Evolutionary conservation across 2,329 filamentous ascomycete species (phyloP).

Genomic region (Bipolaris bicolor): DNA sequence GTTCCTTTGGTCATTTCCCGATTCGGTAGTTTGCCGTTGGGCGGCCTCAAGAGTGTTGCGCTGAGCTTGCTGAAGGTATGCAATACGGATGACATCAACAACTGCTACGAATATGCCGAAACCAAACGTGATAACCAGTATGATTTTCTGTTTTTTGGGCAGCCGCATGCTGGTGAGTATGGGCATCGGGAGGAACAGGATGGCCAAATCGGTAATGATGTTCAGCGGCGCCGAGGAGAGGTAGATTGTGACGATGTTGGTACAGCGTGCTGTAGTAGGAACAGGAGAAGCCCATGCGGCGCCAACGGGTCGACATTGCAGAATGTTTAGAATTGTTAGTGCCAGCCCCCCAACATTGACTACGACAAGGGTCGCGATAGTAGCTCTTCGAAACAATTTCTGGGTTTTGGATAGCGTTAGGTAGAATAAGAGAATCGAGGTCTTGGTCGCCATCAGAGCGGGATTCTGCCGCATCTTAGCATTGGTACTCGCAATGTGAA

Average conservation of each 20-base stretch:
- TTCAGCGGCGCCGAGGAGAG: constrained; percentile 84
- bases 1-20: constrained; percentile 46
- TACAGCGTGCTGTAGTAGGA: constrained; percentile 59
- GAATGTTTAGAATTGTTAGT: constrained; percentile 83
- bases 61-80: constrained; percentile 80
- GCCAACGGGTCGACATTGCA: constrained; percentile 79
- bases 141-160: constrained; percentile 83
- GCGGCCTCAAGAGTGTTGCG: constrained; percentile 54
- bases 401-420: constrained; percentile 81
- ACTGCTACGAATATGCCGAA: constrained; percentile 87
- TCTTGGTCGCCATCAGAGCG: constrained; percentile 87
- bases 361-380: constrained; percentile 76
- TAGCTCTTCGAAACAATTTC: constrained; percentile 77
- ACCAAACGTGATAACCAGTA: constrained; percentile 83
- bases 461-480: constrained; percentile 69
- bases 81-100: constrained; percentile 87
- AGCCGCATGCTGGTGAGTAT: constrained; percentile 80
- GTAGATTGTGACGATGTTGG: constrained; percentile 68
- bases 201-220: constrained; percentile 87
- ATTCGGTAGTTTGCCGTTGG: constrained; percentile 31
- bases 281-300: constrained; percentile 67
- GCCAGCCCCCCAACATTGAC: constrained; percentile 81
- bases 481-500: constrained; percentile 1
- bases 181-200: constrained; percentile 85
- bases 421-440: constrained; percentile 91